These are phyloP conservation scores for Diaporthe sp. DNA, from an alignment of 2,329 filamentous ascomycete species.

Conservation along the genomic window DNA sequence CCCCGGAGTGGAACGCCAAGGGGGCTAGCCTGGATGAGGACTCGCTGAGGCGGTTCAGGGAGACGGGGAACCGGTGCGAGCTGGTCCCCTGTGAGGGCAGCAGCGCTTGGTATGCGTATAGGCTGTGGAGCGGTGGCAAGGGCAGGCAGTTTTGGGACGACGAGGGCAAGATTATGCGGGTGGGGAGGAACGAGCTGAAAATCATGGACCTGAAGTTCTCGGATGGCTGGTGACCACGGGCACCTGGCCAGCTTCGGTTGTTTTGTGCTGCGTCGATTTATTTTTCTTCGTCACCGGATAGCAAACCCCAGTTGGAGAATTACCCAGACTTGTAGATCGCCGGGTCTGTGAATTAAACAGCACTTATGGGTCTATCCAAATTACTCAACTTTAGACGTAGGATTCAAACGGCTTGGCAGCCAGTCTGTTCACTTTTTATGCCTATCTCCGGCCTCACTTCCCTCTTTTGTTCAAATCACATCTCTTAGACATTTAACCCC, in stretches of 20 bases:
- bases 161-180: conserved; percentile 38
- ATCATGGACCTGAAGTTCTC: conserved; percentile 44
- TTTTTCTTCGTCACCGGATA: background rate
- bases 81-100: conserved; percentile 39
- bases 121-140: conserved; percentile 39
- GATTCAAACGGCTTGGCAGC: too few relatives aligned
- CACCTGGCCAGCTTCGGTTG: background rate
- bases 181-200: conserved; percentile 40
- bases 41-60: background rate
- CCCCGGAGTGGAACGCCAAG: conserved; percentile 41
- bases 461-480: too few relatives aligned
- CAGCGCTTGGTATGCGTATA: conserved; percentile 38
- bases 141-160: conserved; percentile 39
- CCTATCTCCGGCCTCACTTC: too few relatives aligned
- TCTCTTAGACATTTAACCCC: too few relatives aligned
- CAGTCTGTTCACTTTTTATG: too few relatives aligned
- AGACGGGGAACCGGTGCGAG: conserved; percentile 27
- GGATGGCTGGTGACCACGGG: conserved; percentile 38
- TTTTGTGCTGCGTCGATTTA: too few relatives aligned
- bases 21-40: conserved; percentile 4
- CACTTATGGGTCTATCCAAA: too few relatives aligned
- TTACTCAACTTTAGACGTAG: too few relatives aligned
- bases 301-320: background rate
- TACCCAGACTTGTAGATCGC: too few relatives aligned
- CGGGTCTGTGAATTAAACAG: too few relatives aligned